phyloP scores from a whole-genome alignment of 352 stramenopile species.

The Plasmopara halstedii region DNA sequence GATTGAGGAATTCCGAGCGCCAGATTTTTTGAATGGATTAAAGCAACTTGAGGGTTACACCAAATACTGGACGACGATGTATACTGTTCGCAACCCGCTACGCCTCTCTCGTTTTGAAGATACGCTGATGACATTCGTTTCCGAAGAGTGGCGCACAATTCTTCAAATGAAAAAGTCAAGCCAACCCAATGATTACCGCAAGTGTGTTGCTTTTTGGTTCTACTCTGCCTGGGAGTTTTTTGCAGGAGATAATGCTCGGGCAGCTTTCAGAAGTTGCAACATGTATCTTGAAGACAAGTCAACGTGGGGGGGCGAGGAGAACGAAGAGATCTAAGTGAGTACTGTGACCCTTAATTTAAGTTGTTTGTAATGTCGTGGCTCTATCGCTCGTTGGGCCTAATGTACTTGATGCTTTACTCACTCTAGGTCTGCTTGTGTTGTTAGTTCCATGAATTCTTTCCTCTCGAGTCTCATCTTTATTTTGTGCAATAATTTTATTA shows the following conservation, averaged over 20 bases:
- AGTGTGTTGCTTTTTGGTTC: constrained; percentile 84
- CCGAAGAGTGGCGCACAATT: constrained; percentile 70
- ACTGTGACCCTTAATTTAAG: too few relatives aligned
- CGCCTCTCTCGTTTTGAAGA: constrained; percentile 67
- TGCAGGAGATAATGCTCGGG: constrained; percentile 59
- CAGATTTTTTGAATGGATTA: constrained; percentile 61
- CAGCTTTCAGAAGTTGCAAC: constrained; percentile 75
- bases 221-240: constrained; percentile 82
- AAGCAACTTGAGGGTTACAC: constrained; percentile 74
- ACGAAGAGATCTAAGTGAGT: constrained; percentile 2
- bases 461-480: neutral
- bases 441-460: constrained; percentile 7
- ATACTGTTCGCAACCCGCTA: constrained; percentile 66
- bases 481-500: too few relatives aligned
- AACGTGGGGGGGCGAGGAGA: constrained; percentile 29
- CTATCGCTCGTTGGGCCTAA: neutral
- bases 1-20: constrained; percentile 56
- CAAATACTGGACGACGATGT: constrained; percentile 81
- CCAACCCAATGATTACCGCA: constrained; percentile 82
- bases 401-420: constrained; percentile 1
- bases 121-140: constrained; percentile 58
- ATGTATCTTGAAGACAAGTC: constrained; percentile 78
- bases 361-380: neutral
- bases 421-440: neutral
- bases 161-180: constrained; percentile 74